phyloP scores from a whole-genome alignment of 352 stramenopile species.

The Globisporangium radiosum region DNA sequence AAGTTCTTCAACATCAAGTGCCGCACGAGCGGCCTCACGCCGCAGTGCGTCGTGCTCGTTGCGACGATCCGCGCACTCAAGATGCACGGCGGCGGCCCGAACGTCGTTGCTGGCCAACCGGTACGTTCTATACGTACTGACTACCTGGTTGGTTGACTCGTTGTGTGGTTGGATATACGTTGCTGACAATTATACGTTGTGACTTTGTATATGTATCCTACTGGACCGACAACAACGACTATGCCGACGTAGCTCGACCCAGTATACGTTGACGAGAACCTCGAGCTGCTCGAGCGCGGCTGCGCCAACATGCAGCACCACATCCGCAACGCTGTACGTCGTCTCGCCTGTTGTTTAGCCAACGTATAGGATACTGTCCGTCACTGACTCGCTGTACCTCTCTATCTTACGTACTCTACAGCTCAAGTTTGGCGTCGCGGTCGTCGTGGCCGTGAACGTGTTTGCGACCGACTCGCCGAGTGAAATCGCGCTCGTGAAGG shows the following conservation, averaged over 20 bases:
- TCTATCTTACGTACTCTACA: background rate
- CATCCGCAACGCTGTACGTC: constrained; percentile 92
- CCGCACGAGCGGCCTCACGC: constrained; percentile 90
- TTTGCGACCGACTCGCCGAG: constrained; percentile 59
- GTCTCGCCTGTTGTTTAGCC: no score
- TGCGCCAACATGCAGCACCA: constrained; percentile 94
- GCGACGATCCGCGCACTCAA: constrained; percentile 98
- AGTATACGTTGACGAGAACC: constrained; percentile 94
- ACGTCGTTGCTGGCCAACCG: constrained; percentile 91
- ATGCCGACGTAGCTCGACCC: constrained; percentile 37
- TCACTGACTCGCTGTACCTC: background rate
- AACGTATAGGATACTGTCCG: background rate
- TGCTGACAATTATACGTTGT: background rate
- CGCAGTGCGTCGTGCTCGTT: constrained; percentile 96
- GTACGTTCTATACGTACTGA: constrained; percentile 27
- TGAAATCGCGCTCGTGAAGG: constrained; percentile 93
- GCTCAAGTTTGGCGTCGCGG: constrained; percentile 91
- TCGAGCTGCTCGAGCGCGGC: constrained; percentile 91
- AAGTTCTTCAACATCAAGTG: constrained; percentile 99
- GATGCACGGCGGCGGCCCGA: constrained; percentile 97
- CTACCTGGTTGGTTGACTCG: background rate
- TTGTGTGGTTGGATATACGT: no score
- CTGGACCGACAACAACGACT: no score
- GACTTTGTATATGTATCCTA: background rate
- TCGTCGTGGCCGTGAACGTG: constrained; percentile 94